Conservation (phyloP, 164 flowering plant genomes). For the Tetrastigma voinierianum region DNA sequence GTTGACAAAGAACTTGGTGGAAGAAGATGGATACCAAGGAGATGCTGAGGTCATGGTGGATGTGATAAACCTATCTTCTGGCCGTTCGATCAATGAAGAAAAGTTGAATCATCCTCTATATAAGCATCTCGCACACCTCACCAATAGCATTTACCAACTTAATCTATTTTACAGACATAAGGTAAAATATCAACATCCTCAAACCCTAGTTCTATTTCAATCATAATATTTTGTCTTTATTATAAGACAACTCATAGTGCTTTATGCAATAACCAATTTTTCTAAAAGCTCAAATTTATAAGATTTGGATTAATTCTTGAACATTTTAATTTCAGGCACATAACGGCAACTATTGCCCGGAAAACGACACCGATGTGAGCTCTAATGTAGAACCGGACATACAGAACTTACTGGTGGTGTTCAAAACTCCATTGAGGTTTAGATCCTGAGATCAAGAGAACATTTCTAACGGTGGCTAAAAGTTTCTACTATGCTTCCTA, state of each 20-base stretch:
- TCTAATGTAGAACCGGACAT: conserved; percentile 47
- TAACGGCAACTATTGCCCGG: conserved; percentile 1
- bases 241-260: no score
- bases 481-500: conserved; percentile 58
- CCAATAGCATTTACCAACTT: conserved; percentile 29
- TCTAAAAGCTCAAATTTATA: no score
- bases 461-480: conserved; percentile 58
- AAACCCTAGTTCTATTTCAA: no score
- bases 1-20: conserved; percentile 37
- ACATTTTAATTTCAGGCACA: conserved; percentile 8
- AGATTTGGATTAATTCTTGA: no score
- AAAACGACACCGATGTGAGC: conserved; percentile 1
- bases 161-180: conserved; percentile 7
- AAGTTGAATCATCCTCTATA: conserved; percentile 20
- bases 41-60: conserved; percentile 39
- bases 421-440: conserved; percentile 38
- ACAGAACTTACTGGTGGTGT: conserved; percentile 62
- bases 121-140: conserved; percentile 28
- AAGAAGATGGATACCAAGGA: conserved; percentile 16
- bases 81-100: conserved; percentile 19
- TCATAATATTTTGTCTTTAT: no score
- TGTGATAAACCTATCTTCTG: conserved; percentile 26
- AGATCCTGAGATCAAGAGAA: conserved; percentile 35
- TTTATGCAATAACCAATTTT: no score
- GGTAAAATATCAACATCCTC: conserved; percentile 13